phyloP scores from a whole-genome alignment of 306 rosid species.

The Chamaecrista fasciculata region DNA sequence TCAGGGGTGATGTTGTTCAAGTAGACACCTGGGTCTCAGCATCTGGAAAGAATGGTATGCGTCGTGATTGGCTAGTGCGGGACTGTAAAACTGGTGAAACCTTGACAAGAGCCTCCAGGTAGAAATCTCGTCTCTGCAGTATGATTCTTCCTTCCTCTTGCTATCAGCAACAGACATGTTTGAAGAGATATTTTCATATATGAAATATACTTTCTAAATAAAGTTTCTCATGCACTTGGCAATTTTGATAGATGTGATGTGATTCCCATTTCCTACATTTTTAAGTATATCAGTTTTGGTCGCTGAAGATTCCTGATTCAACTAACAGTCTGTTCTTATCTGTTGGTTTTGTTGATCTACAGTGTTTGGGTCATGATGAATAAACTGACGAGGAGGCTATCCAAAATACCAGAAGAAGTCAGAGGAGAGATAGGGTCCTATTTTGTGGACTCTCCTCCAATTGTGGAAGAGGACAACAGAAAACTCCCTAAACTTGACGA shows the following conservation, averaged over 20 bases:
- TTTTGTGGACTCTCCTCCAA: slow-evolving; percentile 68
- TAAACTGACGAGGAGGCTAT: slow-evolving; percentile 83
- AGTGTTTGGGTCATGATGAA: slow-evolving; percentile 99
- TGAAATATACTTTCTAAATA: background rate
- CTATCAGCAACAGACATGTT: slow-evolving; percentile 13
- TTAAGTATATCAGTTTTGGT: slow-evolving; percentile 14
- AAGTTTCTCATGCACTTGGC: slow-evolving; percentile 7
- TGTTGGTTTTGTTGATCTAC: slow-evolving; percentile 39
- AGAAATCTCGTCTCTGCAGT: slow-evolving; percentile 10
- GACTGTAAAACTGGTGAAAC: slow-evolving; percentile 76
- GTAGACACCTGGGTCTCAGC: slow-evolving; percentile 93
- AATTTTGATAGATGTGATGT: slow-evolving; percentile 4
- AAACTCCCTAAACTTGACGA: slow-evolving; percentile 81
- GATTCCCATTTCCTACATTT: no score
- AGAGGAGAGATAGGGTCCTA: slow-evolving; percentile 83
- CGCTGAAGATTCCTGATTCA: slow-evolving; percentile 2
- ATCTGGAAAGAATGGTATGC: slow-evolving; percentile 97
- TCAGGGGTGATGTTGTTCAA: slow-evolving; percentile 97
- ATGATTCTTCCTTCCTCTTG: slow-evolving; percentile 19
- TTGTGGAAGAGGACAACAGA: slow-evolving; percentile 86
- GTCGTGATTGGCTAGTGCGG: slow-evolving; percentile 91
- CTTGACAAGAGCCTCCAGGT: slow-evolving; percentile 95
- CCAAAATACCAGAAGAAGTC: slow-evolving; percentile 93
- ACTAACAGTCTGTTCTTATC: slow-evolving; percentile 9
- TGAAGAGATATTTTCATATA: background rate